Evolutionary conservation across 179 eudicot species (phyloP).

Genomic region (Drosera spatulata): DNA sequence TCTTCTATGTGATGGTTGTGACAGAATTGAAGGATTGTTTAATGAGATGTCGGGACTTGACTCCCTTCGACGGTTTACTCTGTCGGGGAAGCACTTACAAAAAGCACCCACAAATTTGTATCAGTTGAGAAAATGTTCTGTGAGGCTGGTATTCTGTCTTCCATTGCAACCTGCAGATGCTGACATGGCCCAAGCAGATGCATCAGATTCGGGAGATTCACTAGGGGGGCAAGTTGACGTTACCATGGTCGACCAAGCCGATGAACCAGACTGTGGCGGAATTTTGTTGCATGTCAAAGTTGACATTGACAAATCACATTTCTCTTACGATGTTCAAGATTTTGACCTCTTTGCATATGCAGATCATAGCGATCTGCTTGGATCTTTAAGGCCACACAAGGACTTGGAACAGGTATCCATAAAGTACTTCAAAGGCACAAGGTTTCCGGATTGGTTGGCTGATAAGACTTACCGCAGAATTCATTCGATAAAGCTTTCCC

Average conservation of each 20-base stretch:
- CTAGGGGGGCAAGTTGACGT: no score
- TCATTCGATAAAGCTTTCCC: neutral
- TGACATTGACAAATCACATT: no score
- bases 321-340: neutral
- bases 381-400: neutral
- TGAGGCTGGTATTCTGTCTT: no score
- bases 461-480: neutral
- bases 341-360: neutral
- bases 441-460: neutral
- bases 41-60: conserved; percentile 3
- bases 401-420: neutral
- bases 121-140: no score
- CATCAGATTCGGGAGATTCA: no score
- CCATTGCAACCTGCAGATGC: no score
- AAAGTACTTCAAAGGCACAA: neutral
- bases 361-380: neutral
- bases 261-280: no score
- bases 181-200: no score
- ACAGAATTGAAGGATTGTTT: conserved; percentile 2
- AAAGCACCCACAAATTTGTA: no score
- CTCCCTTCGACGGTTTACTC: conserved; percentile 7
- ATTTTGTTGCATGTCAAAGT: no score
- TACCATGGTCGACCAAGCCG: no score
- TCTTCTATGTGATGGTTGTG: conserved; percentile 7
- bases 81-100: neutral